Evolutionary conservation across 2,329 filamentous ascomycete species (phyloP), one percentile per base, ranked within the genome.

Genomic region (Fusarium nygamai): DNA sequence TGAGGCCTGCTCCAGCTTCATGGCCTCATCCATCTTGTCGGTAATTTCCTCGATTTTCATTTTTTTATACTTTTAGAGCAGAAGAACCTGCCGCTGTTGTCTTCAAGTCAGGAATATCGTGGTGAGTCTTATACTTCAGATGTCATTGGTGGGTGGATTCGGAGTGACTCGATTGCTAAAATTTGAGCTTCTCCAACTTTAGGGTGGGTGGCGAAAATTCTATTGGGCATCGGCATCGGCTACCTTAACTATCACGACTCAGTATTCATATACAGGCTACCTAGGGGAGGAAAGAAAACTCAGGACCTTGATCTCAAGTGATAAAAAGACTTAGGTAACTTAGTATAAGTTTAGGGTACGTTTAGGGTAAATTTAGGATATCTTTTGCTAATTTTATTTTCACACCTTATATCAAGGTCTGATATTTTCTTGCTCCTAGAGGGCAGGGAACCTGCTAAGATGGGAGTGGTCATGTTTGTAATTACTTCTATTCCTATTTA

Each of bases 41-140:
- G 81, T 82, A 69, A 87, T 81, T 70, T 86, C 83, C 67, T 86
- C 83, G 53, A 86, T 80, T 39, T 82, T 79, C 84, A 86, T 83
- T 24, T 64, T 79, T 51, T 78, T 50, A n/a, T 22, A 29, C 31
- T 54, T 38, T 27, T 36, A 34, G 6, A 33, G 34, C 22, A 63
- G 34, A 51, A 29, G 29, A 31, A 14, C 22, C 44, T 38, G 59
- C 50, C 50, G 24, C 24, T 68, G 8, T 39, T 39, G 20, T 50
- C 51, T 53, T 24, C 31, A 24, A 56, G 8, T 22, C 20, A 34
- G 24, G 20, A 56, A 48, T 64, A 51, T 47, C 44, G 47, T 34
- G 51, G 69, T 46, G 58, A 34, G 41, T 59, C 69, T 67, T 64
- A 59, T 54, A 46, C 44, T 57, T 58, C n/a, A 53, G 50, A 38